Evolutionary conservation across 768 basidiomycete species (phyloP).

Genomic region (Lactarius tabidus): DNA sequence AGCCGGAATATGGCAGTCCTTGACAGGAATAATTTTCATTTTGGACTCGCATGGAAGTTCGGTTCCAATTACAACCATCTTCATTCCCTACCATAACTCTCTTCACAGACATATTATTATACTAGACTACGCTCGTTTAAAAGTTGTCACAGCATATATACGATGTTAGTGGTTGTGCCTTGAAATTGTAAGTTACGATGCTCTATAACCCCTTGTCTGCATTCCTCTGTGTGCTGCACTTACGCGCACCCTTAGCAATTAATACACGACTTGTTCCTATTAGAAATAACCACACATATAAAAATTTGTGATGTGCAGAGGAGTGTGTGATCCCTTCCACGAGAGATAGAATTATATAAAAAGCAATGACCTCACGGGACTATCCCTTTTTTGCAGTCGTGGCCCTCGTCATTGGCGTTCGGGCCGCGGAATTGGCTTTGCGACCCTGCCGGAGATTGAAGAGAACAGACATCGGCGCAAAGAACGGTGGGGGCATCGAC

Average conservation of each 20-base stretch:
- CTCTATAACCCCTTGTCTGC: no score
- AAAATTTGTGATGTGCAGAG: no score
- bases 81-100: background rate
- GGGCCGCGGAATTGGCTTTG: background rate
- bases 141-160: background rate
- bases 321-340: no score
- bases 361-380: background rate
- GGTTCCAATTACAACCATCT: background rate
- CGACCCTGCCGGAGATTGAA: background rate
- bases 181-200: background rate
- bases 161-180: background rate
- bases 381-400: background rate
- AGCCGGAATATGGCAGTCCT: background rate
- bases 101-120: background rate
- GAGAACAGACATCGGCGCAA: background rate
- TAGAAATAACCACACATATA: no score
- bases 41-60: background rate
- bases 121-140: constrained; percentile 13
- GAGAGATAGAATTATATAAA: background rate
- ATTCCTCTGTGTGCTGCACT: no score
- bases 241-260: no score
- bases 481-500: constrained; percentile 3
- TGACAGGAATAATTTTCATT: background rate
- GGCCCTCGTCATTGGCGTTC: constrained; percentile 5
- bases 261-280: no score